Conservation (phyloP, 2,329 filamentous ascomycete species). For the Paracorniculantispora psalliotae region DNA sequence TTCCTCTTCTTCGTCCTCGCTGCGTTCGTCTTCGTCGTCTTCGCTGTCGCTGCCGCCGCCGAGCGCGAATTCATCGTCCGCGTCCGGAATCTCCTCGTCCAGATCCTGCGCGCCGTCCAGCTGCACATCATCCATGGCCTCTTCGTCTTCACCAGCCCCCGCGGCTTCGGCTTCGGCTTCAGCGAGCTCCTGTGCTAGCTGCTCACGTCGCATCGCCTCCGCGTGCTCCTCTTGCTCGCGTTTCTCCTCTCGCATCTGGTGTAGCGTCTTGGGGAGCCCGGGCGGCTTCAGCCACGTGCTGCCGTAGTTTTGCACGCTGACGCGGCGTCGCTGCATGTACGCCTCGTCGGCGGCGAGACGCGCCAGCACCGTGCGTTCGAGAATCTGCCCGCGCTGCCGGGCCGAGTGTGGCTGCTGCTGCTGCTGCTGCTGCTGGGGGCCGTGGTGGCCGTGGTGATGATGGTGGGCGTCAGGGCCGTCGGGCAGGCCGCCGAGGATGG, state of each 20-base stretch:
- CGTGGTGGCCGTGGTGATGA: conserved; percentile 25
- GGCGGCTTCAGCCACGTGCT: conserved; percentile 87
- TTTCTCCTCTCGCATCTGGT: conserved; percentile 84
- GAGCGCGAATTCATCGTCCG: conserved; percentile 50
- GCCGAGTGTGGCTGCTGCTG: conserved; percentile 21
- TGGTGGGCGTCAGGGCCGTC: conserved; percentile 25
- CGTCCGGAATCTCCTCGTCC: conserved; percentile 71
- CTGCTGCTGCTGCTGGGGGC: conserved; percentile 9
- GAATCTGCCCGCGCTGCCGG: conserved; percentile 39
- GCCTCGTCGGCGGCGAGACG: conserved; percentile 72
- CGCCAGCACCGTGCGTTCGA: conserved; percentile 59
- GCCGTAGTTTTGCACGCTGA: conserved; percentile 81
- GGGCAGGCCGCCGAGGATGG: conserved; percentile 31
- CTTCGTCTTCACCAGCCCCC: conserved; percentile 29
- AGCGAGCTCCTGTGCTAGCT: conserved; percentile 67
- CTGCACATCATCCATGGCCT: conserved; percentile 50
- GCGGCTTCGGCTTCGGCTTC: conserved; percentile 51
- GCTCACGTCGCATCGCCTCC: conserved; percentile 65
- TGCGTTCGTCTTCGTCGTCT: conserved; percentile 38
- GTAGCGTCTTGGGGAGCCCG: conserved; percentile 81
- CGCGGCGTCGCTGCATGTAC: conserved; percentile 68
- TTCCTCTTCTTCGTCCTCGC: conserved; percentile 35
- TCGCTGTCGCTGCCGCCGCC: conserved; percentile 40
- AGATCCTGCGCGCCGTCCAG: conserved; percentile 55
- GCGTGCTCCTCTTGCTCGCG: conserved; percentile 83